phyloP scores from a whole-genome alignment of 768 basidiomycete genomes.

The Fibroporia radiculosa region DNA sequence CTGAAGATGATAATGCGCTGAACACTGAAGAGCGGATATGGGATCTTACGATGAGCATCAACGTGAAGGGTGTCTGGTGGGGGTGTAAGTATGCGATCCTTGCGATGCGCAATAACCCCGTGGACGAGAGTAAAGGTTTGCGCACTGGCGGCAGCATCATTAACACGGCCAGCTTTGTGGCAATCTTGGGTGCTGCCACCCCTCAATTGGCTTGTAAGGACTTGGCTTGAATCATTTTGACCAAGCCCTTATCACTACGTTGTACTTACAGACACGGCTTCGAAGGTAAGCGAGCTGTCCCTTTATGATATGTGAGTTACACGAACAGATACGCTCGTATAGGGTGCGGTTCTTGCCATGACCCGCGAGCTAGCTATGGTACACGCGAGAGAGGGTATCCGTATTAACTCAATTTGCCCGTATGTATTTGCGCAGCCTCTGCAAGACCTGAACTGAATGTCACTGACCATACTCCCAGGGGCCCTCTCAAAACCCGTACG shows the following conservation, averaged over 20 bases:
- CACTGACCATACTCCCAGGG: constrained; percentile 37
- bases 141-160: constrained; percentile 87
- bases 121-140: constrained; percentile 73
- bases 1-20: constrained; percentile 87
- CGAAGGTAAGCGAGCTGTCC: constrained; percentile 51
- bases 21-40: constrained; percentile 97
- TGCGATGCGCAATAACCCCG: constrained; percentile 91
- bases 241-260: neutral
- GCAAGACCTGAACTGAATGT: neutral
- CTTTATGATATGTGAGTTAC: neutral
- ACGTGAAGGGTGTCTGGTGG: constrained; percentile 99
- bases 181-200: constrained; percentile 91
- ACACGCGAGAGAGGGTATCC: constrained; percentile 94
- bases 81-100: constrained; percentile 96
- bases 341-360: constrained; percentile 98
- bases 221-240: neutral
- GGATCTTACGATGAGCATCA: constrained; percentile 90
- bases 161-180: constrained; percentile 97
- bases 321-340: neutral
- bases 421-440: constrained; percentile 32
- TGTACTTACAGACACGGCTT: constrained; percentile 75
- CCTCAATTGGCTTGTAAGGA: constrained; percentile 95
- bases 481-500: constrained; percentile 92
- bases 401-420: constrained; percentile 95
- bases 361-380: constrained; percentile 97